A percentile compares a stretch with the other conserved stretches of the same genome.
These are phyloP conservation scores for Corylus avellana DNA, from an alignment of 306 rosid species.

Conservation along the genomic window DNA sequence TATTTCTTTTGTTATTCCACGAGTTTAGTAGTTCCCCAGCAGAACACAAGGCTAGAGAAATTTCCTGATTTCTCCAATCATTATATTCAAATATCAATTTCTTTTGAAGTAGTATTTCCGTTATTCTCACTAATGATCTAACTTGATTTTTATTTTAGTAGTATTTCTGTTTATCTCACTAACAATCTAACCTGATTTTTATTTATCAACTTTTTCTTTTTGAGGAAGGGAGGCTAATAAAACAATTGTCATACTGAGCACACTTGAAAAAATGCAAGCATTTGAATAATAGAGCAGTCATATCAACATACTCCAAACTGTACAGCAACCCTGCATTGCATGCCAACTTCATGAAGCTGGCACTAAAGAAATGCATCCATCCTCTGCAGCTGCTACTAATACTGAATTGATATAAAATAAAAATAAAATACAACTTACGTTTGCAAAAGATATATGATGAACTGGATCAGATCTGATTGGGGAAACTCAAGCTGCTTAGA, in stretches of 20 bases:
- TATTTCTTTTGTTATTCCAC: not conserved
- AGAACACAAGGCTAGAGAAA: not conserved
- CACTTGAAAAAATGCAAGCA: not conserved
- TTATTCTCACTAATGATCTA: too few relatives aligned
- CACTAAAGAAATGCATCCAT: not conserved
- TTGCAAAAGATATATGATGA: slow-evolving; percentile 67
- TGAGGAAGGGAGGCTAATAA: not conserved
- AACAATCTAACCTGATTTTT: not conserved
- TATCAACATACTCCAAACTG: slow-evolving; percentile 4
- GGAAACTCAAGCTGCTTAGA: slow-evolving; percentile 54
- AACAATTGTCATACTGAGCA: not conserved
- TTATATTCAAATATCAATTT: not conserved
- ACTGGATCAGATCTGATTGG: slow-evolving; percentile 71
- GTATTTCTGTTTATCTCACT: too few relatives aligned
- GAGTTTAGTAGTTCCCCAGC: not conserved
- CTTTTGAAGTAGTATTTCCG: not conserved
- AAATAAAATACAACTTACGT: slow-evolving; percentile 60
- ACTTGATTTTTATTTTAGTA: not conserved
- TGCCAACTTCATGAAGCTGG: not conserved
- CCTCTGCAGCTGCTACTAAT: too few relatives aligned
- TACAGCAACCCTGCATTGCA: slow-evolving; percentile 7
- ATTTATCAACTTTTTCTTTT: not conserved
- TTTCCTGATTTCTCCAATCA: not conserved
- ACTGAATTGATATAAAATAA: slow-evolving; percentile 4
- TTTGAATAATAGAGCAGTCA: not conserved